Conservation (phyloP, 2,329 filamentous ascomycete genomes). For the Cytospora piceae region DNA sequence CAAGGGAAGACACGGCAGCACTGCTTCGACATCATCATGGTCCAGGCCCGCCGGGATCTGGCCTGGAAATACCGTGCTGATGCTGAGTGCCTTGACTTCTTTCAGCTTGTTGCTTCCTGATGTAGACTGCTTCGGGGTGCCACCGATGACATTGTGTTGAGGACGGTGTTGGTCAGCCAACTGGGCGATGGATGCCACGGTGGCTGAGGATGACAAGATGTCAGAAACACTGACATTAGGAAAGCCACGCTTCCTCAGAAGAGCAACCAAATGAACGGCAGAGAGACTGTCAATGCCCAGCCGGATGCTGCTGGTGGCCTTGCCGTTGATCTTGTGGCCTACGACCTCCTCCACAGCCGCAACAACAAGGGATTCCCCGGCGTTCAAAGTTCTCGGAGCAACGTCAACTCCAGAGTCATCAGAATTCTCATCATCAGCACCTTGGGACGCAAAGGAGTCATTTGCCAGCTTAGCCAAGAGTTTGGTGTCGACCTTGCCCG, state of each 20-base stretch:
- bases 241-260: slow-evolving; percentile 40
- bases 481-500: slow-evolving; percentile 33
- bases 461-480: slow-evolving; percentile 14
- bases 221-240: slow-evolving; percentile 38
- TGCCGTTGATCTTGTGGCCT: slow-evolving; percentile 16
- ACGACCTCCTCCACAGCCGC: slow-evolving; percentile 28
- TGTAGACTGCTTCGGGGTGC: neutral
- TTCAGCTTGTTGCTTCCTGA: neutral
- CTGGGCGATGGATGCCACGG: slow-evolving; percentile 40
- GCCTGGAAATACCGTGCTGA: slow-evolving; percentile 3
- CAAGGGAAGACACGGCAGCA: slow-evolving; percentile 32
- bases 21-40: slow-evolving; percentile 20
- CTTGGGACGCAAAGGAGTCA: slow-evolving; percentile 13
- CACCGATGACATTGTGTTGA: neutral
- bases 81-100: slow-evolving; percentile 10
- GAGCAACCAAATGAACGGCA: slow-evolving; percentile 42
- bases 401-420: slow-evolving; percentile 17
- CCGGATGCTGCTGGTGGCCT: slow-evolving; percentile 37
- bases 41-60: slow-evolving; percentile 20
- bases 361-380: slow-evolving; percentile 20
- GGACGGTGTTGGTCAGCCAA: slow-evolving; percentile 33
- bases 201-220: slow-evolving; percentile 36
- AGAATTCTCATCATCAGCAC: slow-evolving; percentile 7
- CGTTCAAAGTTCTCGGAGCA: slow-evolving; percentile 15
- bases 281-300: slow-evolving; percentile 44